These are phyloP conservation scores for Kwoniella heveanensis DNA, from an alignment of 768 basidiomycete species.

Conservation along the genomic window DNA sequence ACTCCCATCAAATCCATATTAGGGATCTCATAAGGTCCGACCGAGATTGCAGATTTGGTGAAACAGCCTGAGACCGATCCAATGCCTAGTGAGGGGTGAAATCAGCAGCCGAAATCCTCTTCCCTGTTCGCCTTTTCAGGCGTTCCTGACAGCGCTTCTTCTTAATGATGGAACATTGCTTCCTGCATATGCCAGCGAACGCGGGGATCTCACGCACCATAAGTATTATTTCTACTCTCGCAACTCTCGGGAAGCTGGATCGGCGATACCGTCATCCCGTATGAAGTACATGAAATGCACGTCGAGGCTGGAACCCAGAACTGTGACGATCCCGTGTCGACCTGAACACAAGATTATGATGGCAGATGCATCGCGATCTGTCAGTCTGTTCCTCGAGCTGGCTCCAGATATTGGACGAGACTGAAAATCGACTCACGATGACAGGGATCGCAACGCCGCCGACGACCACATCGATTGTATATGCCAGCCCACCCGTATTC, in stretches of 20 bases:
- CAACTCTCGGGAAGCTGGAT: neutral
- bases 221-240: constrained; percentile 10
- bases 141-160: no score
- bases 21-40: constrained; percentile 10
- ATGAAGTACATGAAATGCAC: constrained; percentile 3
- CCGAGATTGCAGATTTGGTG: neutral
- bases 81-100: neutral
- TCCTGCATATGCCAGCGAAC: no score
- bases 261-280: constrained; percentile 11
- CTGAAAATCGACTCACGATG: constrained; percentile 7
- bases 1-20: constrained; percentile 17
- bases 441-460: constrained; percentile 14
- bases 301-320: constrained; percentile 8
- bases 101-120: no score
- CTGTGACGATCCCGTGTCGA: constrained; percentile 13
- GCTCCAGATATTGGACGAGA: no score
- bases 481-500: constrained; percentile 16
- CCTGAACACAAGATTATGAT: neutral
- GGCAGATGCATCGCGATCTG: no score
- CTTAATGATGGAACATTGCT: no score
- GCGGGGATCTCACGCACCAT: neutral
- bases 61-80: constrained; percentile 12
- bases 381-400: no score
- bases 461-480: constrained; percentile 17
- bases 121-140: no score